Evolutionary conservation across 192 early-diverging fungal species (phyloP).

Genomic region (Backusella macrospora): DNA sequence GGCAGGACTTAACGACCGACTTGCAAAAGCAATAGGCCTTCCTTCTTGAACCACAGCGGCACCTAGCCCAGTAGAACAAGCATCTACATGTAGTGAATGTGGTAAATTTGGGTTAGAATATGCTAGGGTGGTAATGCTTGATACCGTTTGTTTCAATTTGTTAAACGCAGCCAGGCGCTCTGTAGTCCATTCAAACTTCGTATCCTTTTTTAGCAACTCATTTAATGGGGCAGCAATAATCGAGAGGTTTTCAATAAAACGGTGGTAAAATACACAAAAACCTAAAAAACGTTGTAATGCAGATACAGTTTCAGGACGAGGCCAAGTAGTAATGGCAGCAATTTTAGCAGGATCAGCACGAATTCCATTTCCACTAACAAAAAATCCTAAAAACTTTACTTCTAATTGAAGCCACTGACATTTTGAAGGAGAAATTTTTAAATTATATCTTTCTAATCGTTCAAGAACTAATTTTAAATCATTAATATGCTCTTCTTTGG

Average conservation of each 20-base stretch:
- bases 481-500: constrained; percentile 36
- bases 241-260: constrained; percentile 21
- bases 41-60: not conserved
- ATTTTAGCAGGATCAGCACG: not conserved
- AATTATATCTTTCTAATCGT: not conserved
- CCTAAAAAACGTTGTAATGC: constrained; percentile 33
- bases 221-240: constrained; percentile 19
- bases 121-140: not conserved
- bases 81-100: not conserved
- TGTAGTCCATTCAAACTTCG: not conserved
- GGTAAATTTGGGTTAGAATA: not conserved
- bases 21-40: not conserved
- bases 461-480: constrained; percentile 22
- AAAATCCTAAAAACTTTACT: constrained; percentile 17
- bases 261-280: constrained; percentile 28
- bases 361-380: not conserved
- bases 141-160: not conserved
- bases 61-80: not conserved
- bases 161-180: not conserved
- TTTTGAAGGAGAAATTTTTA: constrained; percentile 3
- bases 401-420: constrained; percentile 1
- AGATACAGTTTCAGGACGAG: not conserved
- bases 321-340: not conserved
- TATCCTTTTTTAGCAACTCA: constrained; percentile 16
- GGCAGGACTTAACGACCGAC: not conserved